phyloP scores from a whole-genome alignment of 1,284 basidiomycete species.

The Amylostereum areolatum region DNA sequence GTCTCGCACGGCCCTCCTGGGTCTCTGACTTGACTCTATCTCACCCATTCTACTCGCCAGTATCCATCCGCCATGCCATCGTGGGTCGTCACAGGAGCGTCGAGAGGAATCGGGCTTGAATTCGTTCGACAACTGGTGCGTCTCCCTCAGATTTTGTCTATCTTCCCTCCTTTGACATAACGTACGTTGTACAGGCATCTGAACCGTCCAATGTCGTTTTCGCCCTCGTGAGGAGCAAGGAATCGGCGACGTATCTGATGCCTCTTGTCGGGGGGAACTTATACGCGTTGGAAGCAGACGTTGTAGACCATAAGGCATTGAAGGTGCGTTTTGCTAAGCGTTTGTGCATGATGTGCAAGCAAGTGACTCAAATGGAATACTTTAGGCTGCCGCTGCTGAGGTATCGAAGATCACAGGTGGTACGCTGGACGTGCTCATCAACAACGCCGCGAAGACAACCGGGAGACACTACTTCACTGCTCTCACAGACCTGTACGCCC shows the following conservation, averaged over 20 bases:
- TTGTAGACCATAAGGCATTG: slow-evolving; percentile 21
- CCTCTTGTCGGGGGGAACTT: slow-evolving; percentile 19
- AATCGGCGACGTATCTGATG: slow-evolving; percentile 14
- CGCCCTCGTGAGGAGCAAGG: slow-evolving; percentile 25
- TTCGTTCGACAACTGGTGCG: slow-evolving; percentile 26
- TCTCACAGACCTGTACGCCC: neutral
- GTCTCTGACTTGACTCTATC: too few species aligned
- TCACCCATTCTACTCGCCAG: neutral
- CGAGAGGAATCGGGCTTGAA: slow-evolving; percentile 27
- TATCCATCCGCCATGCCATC: slow-evolving; percentile 5
- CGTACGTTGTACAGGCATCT: slow-evolving; percentile 1
- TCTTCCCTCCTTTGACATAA: neutral
- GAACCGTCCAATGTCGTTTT: slow-evolving; percentile 24
- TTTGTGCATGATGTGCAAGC: too few species aligned
- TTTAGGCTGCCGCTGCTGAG: slow-evolving; percentile 15
- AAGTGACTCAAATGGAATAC: too few species aligned
- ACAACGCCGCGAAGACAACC: slow-evolving; percentile 20
- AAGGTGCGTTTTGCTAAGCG: slow-evolving; percentile 13
- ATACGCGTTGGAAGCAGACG: slow-evolving; percentile 26
- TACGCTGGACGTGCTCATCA: slow-evolving; percentile 29
- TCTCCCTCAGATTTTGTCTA: neutral
- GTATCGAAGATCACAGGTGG: slow-evolving; percentile 22
- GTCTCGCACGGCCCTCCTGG: too few species aligned
- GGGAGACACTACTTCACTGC: slow-evolving; percentile 12
- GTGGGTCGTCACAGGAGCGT: slow-evolving; percentile 17